These are phyloP conservation scores for Gardenia jasminoides DNA, from an alignment of 257 asterid genomes.

Conservation along the genomic window DNA sequence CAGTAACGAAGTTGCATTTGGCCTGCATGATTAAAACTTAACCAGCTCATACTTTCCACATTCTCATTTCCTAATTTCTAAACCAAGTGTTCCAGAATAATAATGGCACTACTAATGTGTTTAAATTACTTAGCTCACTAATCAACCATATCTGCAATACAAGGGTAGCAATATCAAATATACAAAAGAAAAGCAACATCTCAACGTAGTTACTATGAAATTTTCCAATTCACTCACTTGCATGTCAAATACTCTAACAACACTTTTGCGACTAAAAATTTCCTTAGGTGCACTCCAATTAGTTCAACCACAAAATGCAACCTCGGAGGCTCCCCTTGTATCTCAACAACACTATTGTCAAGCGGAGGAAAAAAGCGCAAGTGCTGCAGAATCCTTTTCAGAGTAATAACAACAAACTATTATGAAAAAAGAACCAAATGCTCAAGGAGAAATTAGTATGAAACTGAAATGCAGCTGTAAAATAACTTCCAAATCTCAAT, in stretches of 20 bases:
- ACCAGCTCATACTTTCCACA: no score
- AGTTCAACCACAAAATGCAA: slow-evolving; percentile 74
- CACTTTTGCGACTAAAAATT: slow-evolving; percentile 85
- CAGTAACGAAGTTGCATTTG: no score
- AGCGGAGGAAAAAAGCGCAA: slow-evolving; percentile 73
- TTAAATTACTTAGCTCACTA: no score
- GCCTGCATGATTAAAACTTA: no score
- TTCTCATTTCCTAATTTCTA: no score
- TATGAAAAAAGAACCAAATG: neutral
- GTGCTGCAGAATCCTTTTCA: slow-evolving; percentile 38
- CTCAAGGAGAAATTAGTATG: neutral
- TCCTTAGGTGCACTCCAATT: slow-evolving; percentile 76
- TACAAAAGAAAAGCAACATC: slow-evolving; percentile 3
- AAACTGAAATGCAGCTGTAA: neutral
- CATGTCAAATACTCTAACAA: slow-evolving; percentile 67
- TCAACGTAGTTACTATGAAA: neutral
- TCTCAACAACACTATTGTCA: slow-evolving; percentile 88
- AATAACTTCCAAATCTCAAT: neutral
- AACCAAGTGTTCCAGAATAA: no score
- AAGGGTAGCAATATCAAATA: no score
- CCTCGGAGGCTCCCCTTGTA: slow-evolving; percentile 80
- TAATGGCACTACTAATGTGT: no score
- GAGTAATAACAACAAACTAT: slow-evolving; percentile 7
- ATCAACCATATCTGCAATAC: slow-evolving; percentile 7
- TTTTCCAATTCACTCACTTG: slow-evolving; percentile 50